Evolutionary conservation across 2,329 filamentous ascomycete genomes (phyloP).

Genomic region (Penicillium sp.): DNA sequence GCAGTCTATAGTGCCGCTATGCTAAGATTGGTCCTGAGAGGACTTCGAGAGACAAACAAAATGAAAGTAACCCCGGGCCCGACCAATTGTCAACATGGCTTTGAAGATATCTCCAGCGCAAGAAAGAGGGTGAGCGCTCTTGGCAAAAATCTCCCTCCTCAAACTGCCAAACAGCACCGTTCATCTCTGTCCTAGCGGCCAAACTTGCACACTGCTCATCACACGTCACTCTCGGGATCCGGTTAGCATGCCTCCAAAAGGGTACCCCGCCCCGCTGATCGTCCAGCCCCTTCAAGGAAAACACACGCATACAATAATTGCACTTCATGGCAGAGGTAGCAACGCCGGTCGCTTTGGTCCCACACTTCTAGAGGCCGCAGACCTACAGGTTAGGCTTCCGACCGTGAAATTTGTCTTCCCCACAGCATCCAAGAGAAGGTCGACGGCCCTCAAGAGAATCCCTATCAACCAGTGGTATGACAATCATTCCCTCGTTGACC

Average conservation of each 20-base stretch:
- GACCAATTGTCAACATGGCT: no score
- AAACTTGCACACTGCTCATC: no score
- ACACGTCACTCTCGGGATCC: no score
- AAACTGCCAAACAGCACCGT: no score
- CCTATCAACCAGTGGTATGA: conserved; percentile 57
- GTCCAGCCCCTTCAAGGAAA: not conserved
- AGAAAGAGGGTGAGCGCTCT: no score
- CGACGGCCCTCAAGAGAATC: conserved; percentile 45
- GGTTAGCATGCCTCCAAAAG: not conserved
- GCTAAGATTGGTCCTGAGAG: no score
- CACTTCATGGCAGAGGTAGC: conserved; percentile 13
- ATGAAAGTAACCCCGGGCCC: no score
- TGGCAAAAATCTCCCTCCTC: no score
- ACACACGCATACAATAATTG: conserved; percentile 16
- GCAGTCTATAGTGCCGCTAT: no score
- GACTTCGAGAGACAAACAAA: no score
- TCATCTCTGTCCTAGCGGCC: no score
- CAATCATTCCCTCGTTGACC: conserved; percentile 45
- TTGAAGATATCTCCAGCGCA: no score
- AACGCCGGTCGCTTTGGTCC: conserved; percentile 49
- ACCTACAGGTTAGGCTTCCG: conserved; percentile 17
- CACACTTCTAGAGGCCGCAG: conserved; percentile 30
- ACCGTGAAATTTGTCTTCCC: conserved; percentile 54
- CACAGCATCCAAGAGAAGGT: conserved; percentile 48
- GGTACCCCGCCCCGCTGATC: conserved; percentile 6